phyloP scores from a whole-genome alignment of 495 filamentous ascomycete genomes.

The Neurospora sp. region DNA sequence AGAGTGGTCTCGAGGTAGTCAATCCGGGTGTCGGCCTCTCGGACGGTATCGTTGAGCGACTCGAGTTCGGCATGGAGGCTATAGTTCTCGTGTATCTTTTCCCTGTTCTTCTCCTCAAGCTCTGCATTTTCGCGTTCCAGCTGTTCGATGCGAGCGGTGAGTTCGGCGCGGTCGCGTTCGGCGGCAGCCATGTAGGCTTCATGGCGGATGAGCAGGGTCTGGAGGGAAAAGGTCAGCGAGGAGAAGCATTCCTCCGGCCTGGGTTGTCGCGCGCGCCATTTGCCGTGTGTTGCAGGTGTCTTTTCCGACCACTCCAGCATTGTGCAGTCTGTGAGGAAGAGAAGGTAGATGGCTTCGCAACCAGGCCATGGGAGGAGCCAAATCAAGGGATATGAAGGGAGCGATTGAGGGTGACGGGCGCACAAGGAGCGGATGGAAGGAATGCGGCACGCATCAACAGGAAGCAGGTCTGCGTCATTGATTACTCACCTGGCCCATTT shows the following conservation, averaged over 20 bases:
- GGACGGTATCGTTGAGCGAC: conserved; percentile 60
- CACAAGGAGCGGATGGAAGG: background rate
- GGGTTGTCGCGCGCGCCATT: conserved; percentile 2
- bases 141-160: conserved; percentile 58
- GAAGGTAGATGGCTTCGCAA: background rate
- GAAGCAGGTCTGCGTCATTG: background rate
- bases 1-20: conserved; percentile 61
- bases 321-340: background rate
- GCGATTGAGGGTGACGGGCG: background rate
- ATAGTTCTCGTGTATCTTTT: conserved; percentile 70
- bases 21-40: conserved; percentile 65
- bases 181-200: conserved; percentile 87
- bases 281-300: background rate
- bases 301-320: background rate
- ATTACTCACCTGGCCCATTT: conserved; percentile 71
- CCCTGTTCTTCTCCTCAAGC: conserved; percentile 63
- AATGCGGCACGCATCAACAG: background rate
- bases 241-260: conserved; percentile 9
- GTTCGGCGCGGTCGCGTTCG: conserved; percentile 64
- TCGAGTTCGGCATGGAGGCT: conserved; percentile 72
- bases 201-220: conserved; percentile 86
- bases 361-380: background rate
- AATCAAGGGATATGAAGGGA: background rate
- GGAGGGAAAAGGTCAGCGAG: conserved; percentile 43
- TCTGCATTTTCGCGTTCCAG: conserved; percentile 69